Base-by-base conservation (phyloP, 306 rosid species). In the Cyamopsis tetragonoloba region DNA sequence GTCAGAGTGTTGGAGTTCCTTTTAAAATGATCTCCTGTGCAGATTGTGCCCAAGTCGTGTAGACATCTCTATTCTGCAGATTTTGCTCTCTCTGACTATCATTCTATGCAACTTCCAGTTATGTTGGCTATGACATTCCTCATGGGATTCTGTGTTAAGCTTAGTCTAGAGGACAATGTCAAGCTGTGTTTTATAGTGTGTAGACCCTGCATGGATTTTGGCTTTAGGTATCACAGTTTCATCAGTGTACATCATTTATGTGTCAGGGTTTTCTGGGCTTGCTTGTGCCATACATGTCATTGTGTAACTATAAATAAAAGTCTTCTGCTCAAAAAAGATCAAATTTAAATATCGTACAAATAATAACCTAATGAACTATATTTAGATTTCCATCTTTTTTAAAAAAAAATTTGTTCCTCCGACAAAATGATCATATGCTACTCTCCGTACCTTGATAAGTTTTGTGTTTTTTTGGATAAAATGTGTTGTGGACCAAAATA, bases 261-360 rank as follows among this genome's bases (percentile, higher is more conserved):
- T 70, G 49, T 54, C 66, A 77, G 79, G 80, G 80, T 65, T 85
- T 60, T 71, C 79, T 70, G 74, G 77, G 71, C 83, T 65, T 80
- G 68, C 66, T 78, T 83, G 80, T 83, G 78, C 82, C 68, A 15
- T 80, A 70, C 78, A 39, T 81, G 84, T 64, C 61, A 81, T 73
- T 84, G 65, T 58, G 90, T 64, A 84, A 81, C 73, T 70, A 81
- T 70, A 72, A 80, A 87, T 85, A 75, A 81, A 74, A 11, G 18
- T 35, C 32, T 70, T 65, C 30, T 24, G 9, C 27, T 30, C 31
- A 41, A 42, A 31, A 34, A 10, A 9, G 4, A 63, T n/a, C n/a
- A 30, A 7, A 4, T 0, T 0, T 13, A 34, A 18, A 3, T 9
- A 14, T 23, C 47, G 76, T 43, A 43, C 59, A 57, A 78, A 76